Base-by-base conservation (phyloP, 306 rosid genomes). In the peach (Prunus persica) region DNA sequence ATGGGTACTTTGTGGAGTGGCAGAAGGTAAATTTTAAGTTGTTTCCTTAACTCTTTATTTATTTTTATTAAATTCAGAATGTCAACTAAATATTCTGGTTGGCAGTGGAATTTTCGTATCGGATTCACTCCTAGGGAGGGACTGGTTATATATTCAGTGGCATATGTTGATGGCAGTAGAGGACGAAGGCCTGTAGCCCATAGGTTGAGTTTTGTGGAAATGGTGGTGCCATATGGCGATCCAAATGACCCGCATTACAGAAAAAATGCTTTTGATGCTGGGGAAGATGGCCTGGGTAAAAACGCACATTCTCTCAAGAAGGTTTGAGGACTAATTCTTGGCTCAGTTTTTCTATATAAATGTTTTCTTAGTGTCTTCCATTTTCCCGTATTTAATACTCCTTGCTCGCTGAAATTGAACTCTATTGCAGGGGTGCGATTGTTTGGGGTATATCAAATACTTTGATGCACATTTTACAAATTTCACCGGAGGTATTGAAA, bases 141-240 rank as follows among this genome's bases (percentile, higher is more conserved):
- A 62, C 84, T 93, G 83, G 88, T 93, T 72, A 91, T 93, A 84
- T 77, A 93, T 80, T 93, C 98, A 67, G 87, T 93, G 58, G 98
- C 96, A 3, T 93, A 93, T 80, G 89, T 89, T 80, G 98, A 93
- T 84, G 98, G 97, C 64, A 93, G 88, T 82, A 83, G 91, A 45
- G 98, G 98, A 49, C 86, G 93, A 87, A 88, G 98, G 80, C 88
- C 97, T 55, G 91, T 91, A 43, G 98, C 98, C 65, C 97, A 93
- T 75, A 87, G 98, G 74, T 75, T 93, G 76, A 91, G 96, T 86
- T 89, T 89, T 85, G 98, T 89, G 84, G 98, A 93, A 81, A 91
- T 93, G 93, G 98, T 93, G 78, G 98, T 93, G 75, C 98, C 97
- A 2, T 93, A 88, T 85, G 98, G 98, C 58, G 98, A 93, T 84